Base-by-base conservation (phyloP, 1,139 yeast genomes). In the Suhomyces maxii region DNA sequence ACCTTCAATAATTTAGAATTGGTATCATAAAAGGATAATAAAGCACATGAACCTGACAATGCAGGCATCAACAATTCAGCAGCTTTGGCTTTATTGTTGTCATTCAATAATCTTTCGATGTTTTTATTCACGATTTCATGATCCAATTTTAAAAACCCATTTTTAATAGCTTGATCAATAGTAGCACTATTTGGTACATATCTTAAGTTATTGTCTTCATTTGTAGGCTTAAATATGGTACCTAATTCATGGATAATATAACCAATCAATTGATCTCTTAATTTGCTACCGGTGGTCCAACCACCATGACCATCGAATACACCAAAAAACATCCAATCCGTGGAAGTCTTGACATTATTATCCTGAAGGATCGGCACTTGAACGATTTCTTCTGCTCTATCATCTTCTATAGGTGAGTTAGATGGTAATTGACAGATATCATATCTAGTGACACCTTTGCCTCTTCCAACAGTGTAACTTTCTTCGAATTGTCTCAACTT, bases 251-350 rank as follows among this genome's bases (percentile, higher is more conserved):
- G 76, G n/a, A 90, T 80, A 12, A 93, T 95, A 55, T 79, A 80
- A 47, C 82, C 80, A 31, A 93, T 83, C 56, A 93, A 74, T 54
- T 84, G 84, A 53, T 89, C 95, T 50, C 96, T 79, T 51, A 93
- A 77, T 62, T 85, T 88, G 32, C 89, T 81, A 50, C 95, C 84
- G 1, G 99, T 95, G 50, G 89, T 88, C 84, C 96, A 90, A 14
- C 99, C 99, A 3, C 96, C 90, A 65, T 93, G 99, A 10, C 99
- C 99, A 66, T 93, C 99, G 64, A 86, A 93, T 0, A 95, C 82
- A 3, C 98, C 97, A 79, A 95, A 95, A 61, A 93, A 89, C 81
- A 88, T 86, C 88, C 97, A 86, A 64, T 91, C 97, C 0, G 95
- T 79, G 39, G 80, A 75, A 2, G 82, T 79, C 45, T 70, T 72